Evolutionary conservation across 805 yeast genomes (phyloP), one percentile per base, ranked within the genome.

Genomic region (Brettanomyces sp.): DNA sequence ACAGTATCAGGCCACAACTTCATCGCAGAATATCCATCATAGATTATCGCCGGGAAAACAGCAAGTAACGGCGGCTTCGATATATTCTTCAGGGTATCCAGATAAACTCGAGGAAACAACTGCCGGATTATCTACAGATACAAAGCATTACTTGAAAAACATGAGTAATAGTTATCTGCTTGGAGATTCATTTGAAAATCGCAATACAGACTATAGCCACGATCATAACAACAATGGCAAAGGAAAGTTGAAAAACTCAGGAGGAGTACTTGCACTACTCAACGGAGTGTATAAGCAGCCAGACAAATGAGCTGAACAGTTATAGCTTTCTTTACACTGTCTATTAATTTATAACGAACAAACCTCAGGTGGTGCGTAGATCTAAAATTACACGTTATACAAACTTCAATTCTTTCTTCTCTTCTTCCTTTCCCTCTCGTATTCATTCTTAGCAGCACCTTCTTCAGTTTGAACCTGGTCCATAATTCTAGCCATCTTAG

Each of bases 381-480:
- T 28, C 32, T 28, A 28, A 28, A 28, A 28, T 28, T 28, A 28
- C 32, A 28, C 32, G 11, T 28, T 7, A 28, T 9, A 9, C 32
- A 6, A 28, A 7, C 32, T 28, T 28, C 32, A 28, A 9, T 2
- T 28, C 32, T 28, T 28, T 28, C 32, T 77, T 56, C 89, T 76
- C 49, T 70, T 68, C 60, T 74, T 79, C 72, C 79, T 85, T 59
- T 90, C 97, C 49, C 89, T 76, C 60, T 89, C 96, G 64, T 91
- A 91, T 55, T 81, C 82, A 63, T 93, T 90, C 73, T 87, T 85
- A 60, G 88, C 97, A 4, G 93, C 86, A 59, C 98, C 98, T 71
- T 91, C 97, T 56, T 84, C 89, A 4, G 96, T 89, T 51, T 85
- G 85, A 58, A 93, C 87, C 46, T 90, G 78, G 56, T 90, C 85